Conservation (phyloP, 1,284 basidiomycete genomes). For the Violaceomyces palustris region DNA sequence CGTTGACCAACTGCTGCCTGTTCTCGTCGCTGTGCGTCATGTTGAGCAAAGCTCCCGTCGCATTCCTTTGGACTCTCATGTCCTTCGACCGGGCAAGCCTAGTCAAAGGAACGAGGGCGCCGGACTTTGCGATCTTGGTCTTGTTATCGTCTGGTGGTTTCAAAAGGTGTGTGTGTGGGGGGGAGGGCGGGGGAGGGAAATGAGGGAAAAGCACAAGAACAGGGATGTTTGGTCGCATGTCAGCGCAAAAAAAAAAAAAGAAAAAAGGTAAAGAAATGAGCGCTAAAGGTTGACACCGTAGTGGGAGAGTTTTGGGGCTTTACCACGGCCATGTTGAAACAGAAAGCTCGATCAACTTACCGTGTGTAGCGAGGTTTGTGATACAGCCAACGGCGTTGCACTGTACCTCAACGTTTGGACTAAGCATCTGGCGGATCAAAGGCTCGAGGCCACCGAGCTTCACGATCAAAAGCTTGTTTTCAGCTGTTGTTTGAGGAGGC, state of each 20-base stretch:
- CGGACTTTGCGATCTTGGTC: conserved; percentile 98
- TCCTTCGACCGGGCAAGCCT: conserved; percentile 95
- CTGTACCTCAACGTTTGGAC: conserved; percentile 97
- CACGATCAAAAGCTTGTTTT: conserved; percentile 98
- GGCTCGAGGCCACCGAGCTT: conserved; percentile 96
- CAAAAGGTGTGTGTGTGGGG: conserved; percentile 33
- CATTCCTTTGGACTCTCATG: conserved; percentile 98
- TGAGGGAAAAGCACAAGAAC: background rate
- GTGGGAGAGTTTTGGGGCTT: too few species aligned
- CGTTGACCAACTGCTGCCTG: conserved; percentile 94
- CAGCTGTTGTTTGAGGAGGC: too few species aligned
- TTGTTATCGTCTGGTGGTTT: conserved; percentile 99
- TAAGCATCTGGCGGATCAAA: conserved; percentile 97
- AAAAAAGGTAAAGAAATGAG: conserved; percentile 53
- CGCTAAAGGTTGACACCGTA: too few species aligned
- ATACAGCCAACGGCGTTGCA: conserved; percentile 99
- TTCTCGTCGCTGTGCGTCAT: conserved; percentile 99
- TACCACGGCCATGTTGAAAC: too few species aligned
- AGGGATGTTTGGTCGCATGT: background rate
- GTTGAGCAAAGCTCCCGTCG: conserved; percentile 93
- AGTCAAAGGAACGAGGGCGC: conserved; percentile 91
- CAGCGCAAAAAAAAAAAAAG: too few species aligned
- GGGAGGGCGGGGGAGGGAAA: conserved; percentile 1
- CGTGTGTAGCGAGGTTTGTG: conserved; percentile 96
- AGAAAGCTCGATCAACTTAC: too few species aligned